Conservation (phyloP, 2,329 filamentous ascomycete species). For the Aspergillus texensis region DNA sequence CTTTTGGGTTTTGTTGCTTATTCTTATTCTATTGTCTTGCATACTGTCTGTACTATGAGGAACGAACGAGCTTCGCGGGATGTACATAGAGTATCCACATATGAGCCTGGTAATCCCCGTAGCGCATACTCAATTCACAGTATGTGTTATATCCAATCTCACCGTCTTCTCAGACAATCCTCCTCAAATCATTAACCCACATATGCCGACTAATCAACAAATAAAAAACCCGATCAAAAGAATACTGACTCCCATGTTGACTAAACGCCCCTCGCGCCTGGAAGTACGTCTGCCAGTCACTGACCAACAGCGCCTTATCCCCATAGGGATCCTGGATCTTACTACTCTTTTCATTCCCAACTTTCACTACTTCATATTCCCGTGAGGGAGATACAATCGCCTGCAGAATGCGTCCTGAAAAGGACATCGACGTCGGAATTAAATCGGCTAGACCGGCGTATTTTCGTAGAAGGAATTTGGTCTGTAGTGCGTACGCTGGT, state of each 20-base stretch:
- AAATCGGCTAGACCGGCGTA: constrained; percentile 44
- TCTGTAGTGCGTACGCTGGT: constrained; percentile 40
- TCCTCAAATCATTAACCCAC: constrained; percentile 41
- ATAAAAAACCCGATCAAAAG: constrained; percentile 46
- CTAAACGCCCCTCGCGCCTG: constrained; percentile 41
- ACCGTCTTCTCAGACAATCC: neutral
- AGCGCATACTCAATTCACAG: neutral
- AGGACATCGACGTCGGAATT: constrained; percentile 42
- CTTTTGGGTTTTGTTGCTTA: neutral
- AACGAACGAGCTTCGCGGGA: neutral
- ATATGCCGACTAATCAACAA: constrained; percentile 45
- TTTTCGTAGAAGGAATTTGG: constrained; percentile 40
- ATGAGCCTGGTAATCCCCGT: neutral
- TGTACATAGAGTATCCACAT: constrained; percentile 3
- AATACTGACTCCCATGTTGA: constrained; percentile 44
- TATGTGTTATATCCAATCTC: neutral
- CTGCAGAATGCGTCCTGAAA: constrained; percentile 25
- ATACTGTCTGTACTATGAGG: neutral
- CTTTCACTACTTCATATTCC: neutral
- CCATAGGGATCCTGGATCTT: constrained; percentile 16
- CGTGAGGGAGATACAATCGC: constrained; percentile 19
- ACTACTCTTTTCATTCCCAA: neutral
- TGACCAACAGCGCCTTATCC: constrained; percentile 39
- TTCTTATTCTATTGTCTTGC: neutral
- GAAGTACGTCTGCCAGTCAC: constrained; percentile 40